A percentile compares a stretch with the other conserved stretches of the same genome.
Conservation (phyloP, 345 rosid species). For the Eucalyptus cladocalyx region DNA sequence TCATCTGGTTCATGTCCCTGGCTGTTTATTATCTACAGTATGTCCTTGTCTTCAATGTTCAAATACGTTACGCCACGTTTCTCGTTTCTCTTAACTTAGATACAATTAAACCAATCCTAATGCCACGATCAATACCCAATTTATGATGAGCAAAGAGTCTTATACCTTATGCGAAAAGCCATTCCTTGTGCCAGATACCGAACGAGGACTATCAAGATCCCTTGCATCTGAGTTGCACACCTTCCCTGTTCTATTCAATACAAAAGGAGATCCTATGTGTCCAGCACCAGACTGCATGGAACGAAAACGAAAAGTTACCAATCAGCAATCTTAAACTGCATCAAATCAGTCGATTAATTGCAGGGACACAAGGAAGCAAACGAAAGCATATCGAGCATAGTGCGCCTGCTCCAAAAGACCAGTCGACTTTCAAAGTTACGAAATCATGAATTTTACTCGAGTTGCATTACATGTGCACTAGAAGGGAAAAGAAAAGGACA, state of each 20-base stretch:
- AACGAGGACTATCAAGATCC: constrained; percentile 33
- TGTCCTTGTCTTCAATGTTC: not conserved
- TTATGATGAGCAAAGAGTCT: not conserved
- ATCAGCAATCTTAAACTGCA: not conserved
- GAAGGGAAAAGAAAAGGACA: not conserved
- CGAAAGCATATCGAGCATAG: not conserved
- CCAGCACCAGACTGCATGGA: constrained; percentile 22
- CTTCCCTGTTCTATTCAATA: constrained; percentile 14
- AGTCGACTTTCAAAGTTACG: not conserved
- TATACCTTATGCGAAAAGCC: constrained; percentile 33
- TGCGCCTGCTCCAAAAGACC: not conserved
- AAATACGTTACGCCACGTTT: not conserved
- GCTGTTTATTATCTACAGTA: not conserved
- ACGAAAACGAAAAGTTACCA: not conserved
- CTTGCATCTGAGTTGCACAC: constrained; percentile 14
- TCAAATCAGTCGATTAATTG: not conserved
- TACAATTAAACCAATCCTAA: not conserved
- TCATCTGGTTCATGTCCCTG: not conserved
- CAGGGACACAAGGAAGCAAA: not conserved
- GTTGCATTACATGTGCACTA: not conserved
- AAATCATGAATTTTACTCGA: not conserved
- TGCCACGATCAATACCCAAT: not conserved
- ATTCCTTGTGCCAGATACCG: constrained; percentile 21
- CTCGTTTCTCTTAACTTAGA: not conserved
- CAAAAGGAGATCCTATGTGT: constrained; percentile 17